A percentile compares a stretch with the other conserved stretches of the same genome.
phyloP scores from a whole-genome alignment of 768 basidiomycete genomes.

The Gelatoporia subvermispora region DNA sequence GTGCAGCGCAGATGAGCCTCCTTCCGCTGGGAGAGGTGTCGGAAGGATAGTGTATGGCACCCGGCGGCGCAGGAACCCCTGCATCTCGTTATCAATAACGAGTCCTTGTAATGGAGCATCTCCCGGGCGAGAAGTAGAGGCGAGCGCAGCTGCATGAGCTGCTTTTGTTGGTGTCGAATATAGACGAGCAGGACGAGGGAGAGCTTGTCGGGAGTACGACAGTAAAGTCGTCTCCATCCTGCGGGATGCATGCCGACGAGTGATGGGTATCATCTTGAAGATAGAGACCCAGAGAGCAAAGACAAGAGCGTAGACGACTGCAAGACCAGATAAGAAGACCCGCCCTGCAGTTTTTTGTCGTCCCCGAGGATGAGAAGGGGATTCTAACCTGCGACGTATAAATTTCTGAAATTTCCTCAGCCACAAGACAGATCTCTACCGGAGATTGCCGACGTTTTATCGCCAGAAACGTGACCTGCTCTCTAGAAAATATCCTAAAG shows the following conservation, averaged over 20 bases:
- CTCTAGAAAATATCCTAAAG: too few relatives aligned
- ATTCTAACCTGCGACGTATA: constrained; percentile 8
- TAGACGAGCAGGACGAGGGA: constrained; percentile 65
- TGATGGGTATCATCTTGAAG: constrained; percentile 28
- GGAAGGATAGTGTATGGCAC: constrained; percentile 57
- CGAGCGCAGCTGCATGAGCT: constrained; percentile 48
- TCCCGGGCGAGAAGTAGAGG: constrained; percentile 33
- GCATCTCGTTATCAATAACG: constrained; percentile 33
- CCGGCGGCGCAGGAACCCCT: constrained; percentile 44
- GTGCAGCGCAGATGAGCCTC: constrained; percentile 28
- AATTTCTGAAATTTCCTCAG: constrained; percentile 7
- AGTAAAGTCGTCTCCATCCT: constrained; percentile 37
- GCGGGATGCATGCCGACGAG: constrained; percentile 17
- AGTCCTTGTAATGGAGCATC: constrained; percentile 27
- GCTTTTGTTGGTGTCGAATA: constrained; percentile 64
- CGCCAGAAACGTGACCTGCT: background rate
- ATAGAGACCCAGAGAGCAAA: background rate
- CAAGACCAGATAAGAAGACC: background rate
- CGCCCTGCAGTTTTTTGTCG: too few relatives aligned
- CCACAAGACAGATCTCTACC: too few relatives aligned
- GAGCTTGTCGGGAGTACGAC: constrained; percentile 59
- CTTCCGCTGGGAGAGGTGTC: constrained; percentile 54
- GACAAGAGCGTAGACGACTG: background rate
- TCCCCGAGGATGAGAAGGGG: background rate
- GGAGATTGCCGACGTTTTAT: too few relatives aligned